Conservation (phyloP, 768 basidiomycete species). For the Leccinum broughii region DNA sequence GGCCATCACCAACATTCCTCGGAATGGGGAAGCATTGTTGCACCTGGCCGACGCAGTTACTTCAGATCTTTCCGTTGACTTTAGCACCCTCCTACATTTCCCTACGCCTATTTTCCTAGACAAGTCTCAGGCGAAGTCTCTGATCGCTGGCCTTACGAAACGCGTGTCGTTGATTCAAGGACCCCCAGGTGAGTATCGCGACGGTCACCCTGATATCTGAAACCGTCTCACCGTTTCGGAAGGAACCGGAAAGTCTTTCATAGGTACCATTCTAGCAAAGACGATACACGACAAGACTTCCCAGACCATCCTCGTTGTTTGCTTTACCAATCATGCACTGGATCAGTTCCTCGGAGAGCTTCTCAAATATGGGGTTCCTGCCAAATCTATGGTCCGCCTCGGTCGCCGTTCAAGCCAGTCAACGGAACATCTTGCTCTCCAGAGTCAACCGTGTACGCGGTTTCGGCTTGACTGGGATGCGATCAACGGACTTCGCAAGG, state of each 20-base stretch:
- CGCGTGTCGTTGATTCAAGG: constrained; percentile 65
- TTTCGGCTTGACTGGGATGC: constrained; percentile 3
- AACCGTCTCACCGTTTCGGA: neutral
- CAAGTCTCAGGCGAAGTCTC: constrained; percentile 43
- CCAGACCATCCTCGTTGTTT: constrained; percentile 60
- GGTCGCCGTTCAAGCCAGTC: constrained; percentile 51
- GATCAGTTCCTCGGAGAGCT: constrained; percentile 68
- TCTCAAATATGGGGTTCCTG: constrained; percentile 55
- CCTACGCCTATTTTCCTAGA: constrained; percentile 48
- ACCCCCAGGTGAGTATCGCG: constrained; percentile 53
- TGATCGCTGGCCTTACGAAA: constrained; percentile 54
- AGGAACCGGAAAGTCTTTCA: constrained; percentile 77
- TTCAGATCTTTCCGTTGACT: constrained; percentile 37
- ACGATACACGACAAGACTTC: constrained; percentile 47
- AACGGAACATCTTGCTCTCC: constrained; percentile 48
- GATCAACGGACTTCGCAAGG: constrained; percentile 24
- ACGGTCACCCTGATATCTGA: no score
- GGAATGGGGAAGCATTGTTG: constrained; percentile 3
- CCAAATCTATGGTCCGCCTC: constrained; percentile 51
- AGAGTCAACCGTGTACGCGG: constrained; percentile 9
- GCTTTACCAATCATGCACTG: constrained; percentile 72
- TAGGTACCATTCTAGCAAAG: constrained; percentile 65
- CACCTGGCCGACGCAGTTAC: constrained; percentile 26
- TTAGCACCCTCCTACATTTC: constrained; percentile 38
- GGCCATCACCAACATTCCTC: neutral